phyloP scores from a whole-genome alignment of 31 red algal species.

The Odonthalia washingtoniensis region DNA sequence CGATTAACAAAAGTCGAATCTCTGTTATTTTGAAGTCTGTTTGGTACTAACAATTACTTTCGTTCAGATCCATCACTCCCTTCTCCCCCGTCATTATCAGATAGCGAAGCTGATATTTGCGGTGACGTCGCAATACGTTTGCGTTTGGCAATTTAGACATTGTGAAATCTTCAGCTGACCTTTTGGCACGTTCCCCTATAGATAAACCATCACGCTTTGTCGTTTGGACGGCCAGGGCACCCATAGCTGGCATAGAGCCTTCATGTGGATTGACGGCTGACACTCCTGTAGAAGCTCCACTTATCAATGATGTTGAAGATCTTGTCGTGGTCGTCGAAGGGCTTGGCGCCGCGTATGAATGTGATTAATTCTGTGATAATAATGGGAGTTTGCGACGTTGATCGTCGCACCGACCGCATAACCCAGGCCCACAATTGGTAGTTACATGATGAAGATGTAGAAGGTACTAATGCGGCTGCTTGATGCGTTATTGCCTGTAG shows the following conservation, averaged over 20 bases:
- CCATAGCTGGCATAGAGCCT: neutral
- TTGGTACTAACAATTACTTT: constrained; percentile 34
- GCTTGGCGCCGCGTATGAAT: neutral
- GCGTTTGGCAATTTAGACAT: neutral
- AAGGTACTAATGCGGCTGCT: neutral
- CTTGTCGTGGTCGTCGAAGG: neutral
- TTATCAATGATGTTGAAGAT: neutral
- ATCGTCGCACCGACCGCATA: neutral
- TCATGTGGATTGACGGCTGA: neutral
- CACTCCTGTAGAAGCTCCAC: neutral
- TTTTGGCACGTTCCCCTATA: constrained; percentile 8
- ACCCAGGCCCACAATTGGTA: neutral
- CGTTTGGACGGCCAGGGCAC: neutral
- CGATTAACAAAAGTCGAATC: constrained; percentile 61
- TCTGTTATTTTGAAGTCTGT: constrained; percentile 67
- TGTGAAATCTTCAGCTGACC: constrained; percentile 23
- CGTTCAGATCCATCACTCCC: neutral
- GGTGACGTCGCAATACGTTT: constrained; percentile 9
- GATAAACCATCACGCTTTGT: neutral
- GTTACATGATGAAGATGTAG: neutral
- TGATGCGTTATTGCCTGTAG: no score
- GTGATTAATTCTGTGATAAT: neutral
- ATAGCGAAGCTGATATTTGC: neutral
- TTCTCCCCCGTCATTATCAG: constrained; percentile 7
- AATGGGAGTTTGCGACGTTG: neutral